phyloP scores from a whole-genome alignment of 352 stramenopile genomes.

The Phytophthora uliginosa region DNA sequence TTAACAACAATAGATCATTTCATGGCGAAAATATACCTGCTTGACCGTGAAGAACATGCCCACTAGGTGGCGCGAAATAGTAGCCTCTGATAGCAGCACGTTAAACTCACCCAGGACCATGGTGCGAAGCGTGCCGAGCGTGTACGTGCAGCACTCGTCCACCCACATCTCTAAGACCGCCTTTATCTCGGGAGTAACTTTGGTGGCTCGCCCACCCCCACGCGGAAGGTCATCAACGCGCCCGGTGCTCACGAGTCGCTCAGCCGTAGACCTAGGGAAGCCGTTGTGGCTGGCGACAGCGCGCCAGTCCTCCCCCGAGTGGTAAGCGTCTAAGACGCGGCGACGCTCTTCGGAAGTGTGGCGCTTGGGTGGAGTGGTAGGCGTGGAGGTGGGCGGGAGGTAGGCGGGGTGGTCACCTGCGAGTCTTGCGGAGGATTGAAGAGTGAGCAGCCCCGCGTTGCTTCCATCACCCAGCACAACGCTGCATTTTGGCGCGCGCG shows the following conservation, averaged over 20 bases:
- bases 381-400: no score
- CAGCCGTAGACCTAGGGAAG: neutral
- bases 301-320: neutral
- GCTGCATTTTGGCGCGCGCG: no score
- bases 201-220: neutral
- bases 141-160: conserved; percentile 6
- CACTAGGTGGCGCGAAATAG: conserved; percentile 10
- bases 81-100: conserved; percentile 12
- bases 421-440: no score
- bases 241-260: neutral
- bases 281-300: conserved; percentile 1
- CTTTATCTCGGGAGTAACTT: conserved; percentile 3
- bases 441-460: no score
- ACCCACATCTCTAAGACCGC: neutral
- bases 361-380: no score
- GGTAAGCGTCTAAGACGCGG: conserved; percentile 5
- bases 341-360: conserved; percentile 2
- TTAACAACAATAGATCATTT: no score
- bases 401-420: no score
- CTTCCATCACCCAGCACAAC: no score
- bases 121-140: neutral
- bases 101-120: neutral
- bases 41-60: conserved; percentile 30
- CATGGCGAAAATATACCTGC: neutral
- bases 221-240: no score